Evolutionary conservation across 2,329 filamentous ascomycete species (phyloP).

Genomic region (Sporothrix euskadiensis): DNA sequence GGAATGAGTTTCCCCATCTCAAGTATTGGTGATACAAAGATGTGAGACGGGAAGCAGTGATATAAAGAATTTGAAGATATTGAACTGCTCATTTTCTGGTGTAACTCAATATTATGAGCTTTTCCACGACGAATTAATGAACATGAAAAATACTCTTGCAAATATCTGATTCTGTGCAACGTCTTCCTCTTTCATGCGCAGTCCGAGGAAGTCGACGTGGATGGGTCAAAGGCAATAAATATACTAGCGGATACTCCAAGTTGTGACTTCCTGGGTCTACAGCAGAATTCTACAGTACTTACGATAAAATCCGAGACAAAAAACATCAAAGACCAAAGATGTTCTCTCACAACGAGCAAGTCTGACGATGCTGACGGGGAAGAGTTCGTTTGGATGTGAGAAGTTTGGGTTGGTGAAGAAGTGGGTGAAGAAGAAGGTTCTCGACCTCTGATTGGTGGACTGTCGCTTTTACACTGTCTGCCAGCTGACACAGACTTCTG

Average conservation of each 20-base stretch:
- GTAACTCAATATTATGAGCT: slow-evolving; percentile 5
- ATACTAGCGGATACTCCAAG: no score
- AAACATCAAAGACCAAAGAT: background rate
- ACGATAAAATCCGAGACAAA: no score
- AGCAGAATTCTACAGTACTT: no score
- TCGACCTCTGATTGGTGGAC: background rate
- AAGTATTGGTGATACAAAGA: background rate
- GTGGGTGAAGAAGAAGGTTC: no score
- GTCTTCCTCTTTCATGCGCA: background rate
- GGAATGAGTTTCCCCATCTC: no score
- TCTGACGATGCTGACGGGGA: background rate
- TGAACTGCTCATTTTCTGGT: background rate
- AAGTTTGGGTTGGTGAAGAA: background rate
- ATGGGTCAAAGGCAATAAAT: background rate
- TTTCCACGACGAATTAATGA: background rate
- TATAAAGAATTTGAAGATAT: background rate
- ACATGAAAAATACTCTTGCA: background rate
- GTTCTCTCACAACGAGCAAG: background rate
- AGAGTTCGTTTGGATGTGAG: background rate
- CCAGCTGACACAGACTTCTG: background rate
- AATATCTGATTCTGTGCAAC: background rate
- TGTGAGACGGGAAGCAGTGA: background rate
- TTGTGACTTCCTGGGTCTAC: no score
- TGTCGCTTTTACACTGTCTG: background rate
- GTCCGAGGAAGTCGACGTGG: no score